Base-by-base conservation (phyloP, 208 protist species). In the Leptomonas pyrrhocoris region DNA sequence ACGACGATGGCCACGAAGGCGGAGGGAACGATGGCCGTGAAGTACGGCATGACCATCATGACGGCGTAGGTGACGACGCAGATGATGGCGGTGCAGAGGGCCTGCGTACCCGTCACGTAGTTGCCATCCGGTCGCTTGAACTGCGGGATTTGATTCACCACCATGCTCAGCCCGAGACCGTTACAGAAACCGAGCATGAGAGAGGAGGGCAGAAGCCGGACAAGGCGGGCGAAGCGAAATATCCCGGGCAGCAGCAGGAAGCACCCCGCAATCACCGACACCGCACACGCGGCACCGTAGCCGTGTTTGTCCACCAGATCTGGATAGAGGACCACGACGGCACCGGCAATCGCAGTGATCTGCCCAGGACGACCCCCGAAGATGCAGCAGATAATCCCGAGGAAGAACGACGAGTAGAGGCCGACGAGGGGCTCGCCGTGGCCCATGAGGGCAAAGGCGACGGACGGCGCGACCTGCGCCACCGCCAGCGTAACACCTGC, bases 111-210 rank as follows among this genome's bases (percentile, higher is more conserved):
- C 2, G 65, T 77, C 4, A 79, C 58, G 66, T 74, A 87, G 50
- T 80, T 62, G 58, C 78, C 82, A 18, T 73, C 74, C 28, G 66
- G 68, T 42, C 81, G 74, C 57, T 77, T 74, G 68, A 87, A 87
- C 38, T 74, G 75, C 18, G 72, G 72, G 42, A 87, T 77, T 58
- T 84, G 74, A 53, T 81, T 68, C 51, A 75, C 72, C 31, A 81
- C 73, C 77, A 87, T 87, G 34, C 77, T 81, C 5, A 87, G 59
- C 0, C 57, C 82, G 12, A 87, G 73, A 31, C 82, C 82, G 61
- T 87, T 84, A 68, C 77, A 83, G 66, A 87, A 87, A 18, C 82
- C 82, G 0, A 87, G n/a, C 82, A 87, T 87, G 30, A 87, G 67
- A 16, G 82, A 77, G 12, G 82, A 61, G 23, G 82, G 82, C 28